Evolutionary conservation across 805 yeast genomes (phyloP).

Genomic region (Vanderwaltozyma tropicalis): DNA sequence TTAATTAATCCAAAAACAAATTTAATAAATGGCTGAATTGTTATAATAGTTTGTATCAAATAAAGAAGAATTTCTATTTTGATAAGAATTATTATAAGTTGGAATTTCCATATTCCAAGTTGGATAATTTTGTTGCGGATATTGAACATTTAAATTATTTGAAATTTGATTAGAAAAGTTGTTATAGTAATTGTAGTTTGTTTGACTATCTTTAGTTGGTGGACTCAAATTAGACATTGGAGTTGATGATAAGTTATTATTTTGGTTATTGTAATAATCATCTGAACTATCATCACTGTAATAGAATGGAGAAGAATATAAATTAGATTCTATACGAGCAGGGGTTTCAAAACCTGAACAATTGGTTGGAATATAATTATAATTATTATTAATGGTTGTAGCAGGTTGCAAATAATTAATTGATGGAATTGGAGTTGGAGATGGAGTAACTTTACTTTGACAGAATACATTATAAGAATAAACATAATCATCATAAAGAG

Average conservation of each 20-base stretch:
- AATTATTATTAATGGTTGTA: neutral
- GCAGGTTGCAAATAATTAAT: neutral
- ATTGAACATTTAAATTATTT: neutral
- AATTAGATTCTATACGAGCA: slow-evolving; percentile 1
- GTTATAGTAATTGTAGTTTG: neutral
- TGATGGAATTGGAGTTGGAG: slow-evolving; percentile 7
- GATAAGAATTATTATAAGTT: neutral
- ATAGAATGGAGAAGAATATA: slow-evolving; percentile 7
- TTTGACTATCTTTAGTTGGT: neutral
- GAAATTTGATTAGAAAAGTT: neutral
- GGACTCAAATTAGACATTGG: slow-evolving; percentile 1
- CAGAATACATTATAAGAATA: slow-evolving; percentile 17
- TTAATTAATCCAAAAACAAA: neutral
- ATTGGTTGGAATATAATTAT: neutral
- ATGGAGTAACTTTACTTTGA: slow-evolving; percentile 11
- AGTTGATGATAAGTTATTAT: neutral
- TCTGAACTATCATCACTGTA: neutral
- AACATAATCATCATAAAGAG: slow-evolving; percentile 17
- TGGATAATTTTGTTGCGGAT: neutral
- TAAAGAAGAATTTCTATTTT: neutral
- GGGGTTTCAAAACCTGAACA: slow-evolving; percentile 1
- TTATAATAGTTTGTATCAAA: neutral
- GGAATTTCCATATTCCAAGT: neutral
- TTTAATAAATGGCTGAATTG: neutral
- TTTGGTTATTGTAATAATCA: neutral